A percentile compares a stretch with the other conserved stretches of the same genome.
These are phyloP conservation scores for Phytophthora pistaciae DNA, from an alignment of 352 stramenopile species.

Conservation along the genomic window DNA sequence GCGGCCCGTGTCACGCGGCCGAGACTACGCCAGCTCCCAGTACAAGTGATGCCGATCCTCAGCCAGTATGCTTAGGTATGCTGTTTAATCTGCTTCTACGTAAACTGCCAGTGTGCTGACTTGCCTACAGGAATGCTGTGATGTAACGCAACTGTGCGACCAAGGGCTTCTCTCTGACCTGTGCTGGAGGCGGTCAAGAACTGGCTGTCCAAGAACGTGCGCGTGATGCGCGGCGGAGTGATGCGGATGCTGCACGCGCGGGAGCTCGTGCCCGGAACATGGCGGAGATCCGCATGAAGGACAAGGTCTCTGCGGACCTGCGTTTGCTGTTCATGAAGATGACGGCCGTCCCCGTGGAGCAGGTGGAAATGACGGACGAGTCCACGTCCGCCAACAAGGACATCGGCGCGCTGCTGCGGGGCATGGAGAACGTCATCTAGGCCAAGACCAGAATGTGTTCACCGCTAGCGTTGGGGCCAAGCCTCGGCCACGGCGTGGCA, in stretches of 20 bases:
- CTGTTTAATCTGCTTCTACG: too few species aligned
- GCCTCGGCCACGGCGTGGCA: constrained; percentile 94
- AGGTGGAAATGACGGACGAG: constrained; percentile 98
- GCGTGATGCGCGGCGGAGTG: constrained; percentile 88
- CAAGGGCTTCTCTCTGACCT: too few species aligned
- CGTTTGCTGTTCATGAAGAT: constrained; percentile 96
- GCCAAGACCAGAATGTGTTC: constrained; percentile 98
- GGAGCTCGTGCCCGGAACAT: constrained; percentile 98
- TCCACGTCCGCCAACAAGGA: constrained; percentile 94
- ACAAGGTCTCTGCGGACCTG: constrained; percentile 98
- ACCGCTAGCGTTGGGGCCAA: constrained; percentile 98
- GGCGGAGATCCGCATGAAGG: constrained; percentile 96
- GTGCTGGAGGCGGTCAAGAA: constrained; percentile 97
- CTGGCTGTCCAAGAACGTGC: constrained; percentile 93
- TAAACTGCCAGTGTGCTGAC: too few species aligned
- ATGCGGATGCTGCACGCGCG: constrained; percentile 87
- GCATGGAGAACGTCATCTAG: constrained; percentile 88
- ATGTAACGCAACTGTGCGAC: too few species aligned
- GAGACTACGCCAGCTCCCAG: too few species aligned
- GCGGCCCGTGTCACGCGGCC: too few species aligned
- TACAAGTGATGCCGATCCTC: too few species aligned
- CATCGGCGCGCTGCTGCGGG: constrained; percentile 75
- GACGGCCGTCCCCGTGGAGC: constrained; percentile 94
- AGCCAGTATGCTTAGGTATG: too few species aligned
- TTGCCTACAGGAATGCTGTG: too few species aligned